A percentile compares a stretch with the other conserved stretches of the same genome.
phyloP scores from a whole-genome alignment of 2,329 filamentous ascomycete genomes.

The Colletotrichum sojae region DNA sequence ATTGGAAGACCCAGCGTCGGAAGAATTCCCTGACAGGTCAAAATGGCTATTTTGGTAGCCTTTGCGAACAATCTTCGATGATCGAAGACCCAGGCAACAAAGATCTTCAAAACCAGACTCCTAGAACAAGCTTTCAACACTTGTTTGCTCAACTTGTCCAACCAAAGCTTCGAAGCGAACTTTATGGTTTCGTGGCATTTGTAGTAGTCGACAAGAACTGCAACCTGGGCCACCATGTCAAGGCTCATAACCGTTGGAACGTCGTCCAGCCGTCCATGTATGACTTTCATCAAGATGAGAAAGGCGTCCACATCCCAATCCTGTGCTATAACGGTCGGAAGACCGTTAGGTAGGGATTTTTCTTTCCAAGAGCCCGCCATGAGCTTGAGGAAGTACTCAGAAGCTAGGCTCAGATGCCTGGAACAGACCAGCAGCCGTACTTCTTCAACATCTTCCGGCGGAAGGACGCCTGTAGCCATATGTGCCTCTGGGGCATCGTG shows the following conservation, averaged over 20 bases:
- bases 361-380: conserved; percentile 8
- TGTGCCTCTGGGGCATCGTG: conserved; percentile 10
- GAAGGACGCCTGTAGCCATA: conserved; percentile 6
- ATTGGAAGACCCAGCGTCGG: conserved; percentile 10
- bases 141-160: conserved; percentile 1
- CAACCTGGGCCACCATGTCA: not conserved
- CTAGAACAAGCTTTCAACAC: conserved; percentile 3
- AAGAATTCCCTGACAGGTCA: conserved; percentile 8
- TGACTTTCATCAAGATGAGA: conserved; percentile 5
- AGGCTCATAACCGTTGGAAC: not conserved
- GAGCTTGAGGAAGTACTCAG: conserved; percentile 10
- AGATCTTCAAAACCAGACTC: conserved; percentile 7
- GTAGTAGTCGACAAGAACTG: conserved; percentile 3
- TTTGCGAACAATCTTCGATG: conserved; percentile 10
- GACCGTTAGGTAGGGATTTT: conserved; percentile 3
- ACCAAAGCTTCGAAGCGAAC: not conserved
- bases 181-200: conserved; percentile 1
- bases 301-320: conserved; percentile 8
- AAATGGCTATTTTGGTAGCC: conserved; percentile 6
- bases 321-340: conserved; percentile 4
- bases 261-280: conserved; percentile 3
- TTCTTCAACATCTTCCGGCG: conserved; percentile 2
- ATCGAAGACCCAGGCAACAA: conserved; percentile 4
- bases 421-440: not conserved
- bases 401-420: conserved; percentile 6